These are phyloP conservation scores for Olyra latifolia DNA, from an alignment of 176 grass and related monocot species.

Conservation along the genomic window DNA sequence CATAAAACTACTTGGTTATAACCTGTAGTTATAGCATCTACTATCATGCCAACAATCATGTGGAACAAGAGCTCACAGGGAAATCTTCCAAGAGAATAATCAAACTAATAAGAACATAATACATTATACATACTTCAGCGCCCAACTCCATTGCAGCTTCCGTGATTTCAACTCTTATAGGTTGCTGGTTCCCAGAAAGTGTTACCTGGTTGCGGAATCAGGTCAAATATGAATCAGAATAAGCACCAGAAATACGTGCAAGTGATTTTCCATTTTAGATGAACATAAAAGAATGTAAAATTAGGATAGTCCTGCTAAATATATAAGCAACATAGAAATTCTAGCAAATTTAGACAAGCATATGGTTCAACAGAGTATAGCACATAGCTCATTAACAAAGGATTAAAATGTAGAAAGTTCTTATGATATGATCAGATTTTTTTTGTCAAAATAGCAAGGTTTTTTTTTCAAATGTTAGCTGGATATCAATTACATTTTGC, in stretches of 20 bases:
- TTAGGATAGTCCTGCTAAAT: conserved; percentile 4
- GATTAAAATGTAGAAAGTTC: neutral
- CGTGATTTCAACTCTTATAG: conserved; percentile 92
- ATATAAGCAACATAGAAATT: neutral
- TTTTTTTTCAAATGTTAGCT: neutral
- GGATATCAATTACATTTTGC: neutral
- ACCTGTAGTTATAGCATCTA: neutral
- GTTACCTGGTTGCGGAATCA: conserved; percentile 59
- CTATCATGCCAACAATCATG: neutral
- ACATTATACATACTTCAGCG: conserved; percentile 63
- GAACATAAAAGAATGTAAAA: conserved; percentile 24
- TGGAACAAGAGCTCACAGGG: neutral
- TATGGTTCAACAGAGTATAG: neutral
- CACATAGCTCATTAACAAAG: neutral
- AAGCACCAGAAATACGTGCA: conserved; percentile 7
- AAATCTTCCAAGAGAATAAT: conserved; percentile 31
- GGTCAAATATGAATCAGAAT: conserved; percentile 2
- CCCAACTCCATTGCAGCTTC: conserved; percentile 93
- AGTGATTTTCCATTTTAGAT: neutral
- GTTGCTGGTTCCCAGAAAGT: conserved; percentile 97
- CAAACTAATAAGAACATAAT: conserved; percentile 29
- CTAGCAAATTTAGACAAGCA: neutral
- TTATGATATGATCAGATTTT: neutral
- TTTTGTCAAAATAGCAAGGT: neutral
- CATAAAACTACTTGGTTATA: neutral